phyloP scores from a whole-genome alignment of 371 early-diverging fungal genomes.

The Actinomucor elegans region DNA sequence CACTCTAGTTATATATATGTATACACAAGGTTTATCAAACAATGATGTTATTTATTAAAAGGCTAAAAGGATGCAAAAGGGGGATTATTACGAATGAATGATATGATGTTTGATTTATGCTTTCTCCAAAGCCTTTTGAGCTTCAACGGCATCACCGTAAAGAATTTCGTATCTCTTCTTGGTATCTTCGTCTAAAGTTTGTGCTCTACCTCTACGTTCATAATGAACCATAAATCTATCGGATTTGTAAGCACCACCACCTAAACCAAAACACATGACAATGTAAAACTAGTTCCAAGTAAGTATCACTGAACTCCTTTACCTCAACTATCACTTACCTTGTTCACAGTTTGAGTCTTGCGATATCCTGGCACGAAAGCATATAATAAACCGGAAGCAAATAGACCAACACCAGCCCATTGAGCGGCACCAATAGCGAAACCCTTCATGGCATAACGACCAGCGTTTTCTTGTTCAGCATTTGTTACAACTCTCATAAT shows the following conservation, averaged over 20 bases:
- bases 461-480: conserved; percentile 46
- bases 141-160: conserved; percentile 33
- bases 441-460: conserved; percentile 52
- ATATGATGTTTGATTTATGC: neutral
- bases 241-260: conserved; percentile 52
- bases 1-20: neutral
- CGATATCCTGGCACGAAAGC: conserved; percentile 51
- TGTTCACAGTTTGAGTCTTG: conserved; percentile 47
- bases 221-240: conserved; percentile 56
- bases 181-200: conserved; percentile 40
- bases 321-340: conserved; percentile 26
- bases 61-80: neutral
- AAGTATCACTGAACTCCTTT: neutral
- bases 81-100: neutral
- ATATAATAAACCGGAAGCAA: conserved; percentile 43
- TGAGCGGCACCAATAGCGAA: conserved; percentile 48
- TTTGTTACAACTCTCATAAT: conserved; percentile 49
- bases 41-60: neutral
- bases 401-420: conserved; percentile 52
- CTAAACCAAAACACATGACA: conserved; percentile 52
- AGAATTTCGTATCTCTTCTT: conserved; percentile 45
- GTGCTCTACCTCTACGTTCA: conserved; percentile 53
- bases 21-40: neutral
- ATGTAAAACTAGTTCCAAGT: conserved; percentile 43
- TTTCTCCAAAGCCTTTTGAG: conserved; percentile 10